These are phyloP conservation scores for Colletotrichum godetiae DNA, from an alignment of 2,329 filamentous ascomycete species.

Conservation along the genomic window DNA sequence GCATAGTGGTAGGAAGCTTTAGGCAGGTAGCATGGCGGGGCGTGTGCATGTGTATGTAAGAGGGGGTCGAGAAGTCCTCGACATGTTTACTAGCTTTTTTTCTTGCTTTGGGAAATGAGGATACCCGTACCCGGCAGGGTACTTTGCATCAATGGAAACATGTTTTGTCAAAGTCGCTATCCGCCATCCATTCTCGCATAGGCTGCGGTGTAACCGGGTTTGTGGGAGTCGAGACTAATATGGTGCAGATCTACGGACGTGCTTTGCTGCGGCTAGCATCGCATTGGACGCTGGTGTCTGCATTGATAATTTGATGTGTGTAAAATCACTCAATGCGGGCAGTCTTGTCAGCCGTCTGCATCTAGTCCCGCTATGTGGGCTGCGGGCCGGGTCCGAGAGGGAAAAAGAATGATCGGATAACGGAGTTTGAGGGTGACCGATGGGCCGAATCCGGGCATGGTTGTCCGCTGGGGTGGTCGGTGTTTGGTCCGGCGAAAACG, in stretches of 20 bases:
- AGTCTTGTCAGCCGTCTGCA: background rate
- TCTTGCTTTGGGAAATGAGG: background rate
- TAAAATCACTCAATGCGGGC: background rate
- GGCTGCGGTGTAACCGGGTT: background rate
- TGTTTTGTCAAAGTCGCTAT: background rate
- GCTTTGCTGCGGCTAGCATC: background rate
- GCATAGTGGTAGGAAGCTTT: background rate
- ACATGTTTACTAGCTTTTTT: background rate
- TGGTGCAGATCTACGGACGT: background rate
- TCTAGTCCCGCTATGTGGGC: background rate
- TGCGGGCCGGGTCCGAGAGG: background rate
- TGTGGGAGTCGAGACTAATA: background rate
- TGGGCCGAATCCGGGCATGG: background rate
- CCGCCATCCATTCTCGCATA: background rate
- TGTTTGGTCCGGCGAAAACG: too few species aligned
- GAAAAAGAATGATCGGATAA: background rate
- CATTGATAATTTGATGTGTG: background rate
- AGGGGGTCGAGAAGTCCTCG: background rate
- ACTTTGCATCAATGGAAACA: background rate
- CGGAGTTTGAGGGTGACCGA: background rate
- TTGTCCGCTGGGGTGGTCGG: background rate
- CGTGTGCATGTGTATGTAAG: background rate
- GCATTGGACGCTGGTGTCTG: background rate
- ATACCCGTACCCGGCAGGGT: slow-evolving; percentile 15
- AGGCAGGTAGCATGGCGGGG: background rate